Evolutionary conservation across 495 filamentous ascomycete species (phyloP).

Genomic region (Xylaria telfairii): DNA sequence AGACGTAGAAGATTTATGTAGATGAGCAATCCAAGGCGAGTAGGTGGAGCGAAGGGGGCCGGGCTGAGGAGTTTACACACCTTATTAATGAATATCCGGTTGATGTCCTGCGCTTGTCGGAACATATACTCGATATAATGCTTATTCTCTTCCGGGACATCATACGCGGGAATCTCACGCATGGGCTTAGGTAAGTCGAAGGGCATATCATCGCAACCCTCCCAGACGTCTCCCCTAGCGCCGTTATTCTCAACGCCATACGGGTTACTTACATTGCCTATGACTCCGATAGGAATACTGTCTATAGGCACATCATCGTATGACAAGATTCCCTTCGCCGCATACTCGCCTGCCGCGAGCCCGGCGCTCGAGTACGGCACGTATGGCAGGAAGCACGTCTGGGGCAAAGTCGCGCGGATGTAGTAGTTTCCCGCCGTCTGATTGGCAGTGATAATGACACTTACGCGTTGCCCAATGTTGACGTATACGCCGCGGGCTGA

Average conservation of each 20-base stretch:
- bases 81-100: conserved; percentile 45
- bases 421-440: conserved; percentile 38
- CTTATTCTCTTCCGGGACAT: conserved; percentile 36
- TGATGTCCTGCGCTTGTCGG: conserved; percentile 40
- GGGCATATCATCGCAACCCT: conserved; percentile 44
- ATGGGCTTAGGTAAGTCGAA: conserved; percentile 42
- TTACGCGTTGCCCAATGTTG: conserved; percentile 39
- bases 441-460: conserved; percentile 37
- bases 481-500: conserved; percentile 36
- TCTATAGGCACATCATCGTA: conserved; percentile 26
- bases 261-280: conserved; percentile 39
- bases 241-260: conserved; percentile 40
- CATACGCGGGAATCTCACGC: conserved; percentile 32
- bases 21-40: not conserved
- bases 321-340: conserved; percentile 32
- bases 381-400: conserved; percentile 41
- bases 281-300: conserved; percentile 27
- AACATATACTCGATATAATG: conserved; percentile 43
- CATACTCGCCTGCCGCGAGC: conserved; percentile 32
- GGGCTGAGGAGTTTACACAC: conserved; percentile 18
- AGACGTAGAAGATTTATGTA: not conserved
- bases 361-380: conserved; percentile 35
- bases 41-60: not conserved
- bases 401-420: conserved; percentile 36
- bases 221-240: conserved; percentile 38